phyloP scores from a whole-genome alignment of 2,329 filamentous ascomycete species.

The Phoma herbarum region DNA sequence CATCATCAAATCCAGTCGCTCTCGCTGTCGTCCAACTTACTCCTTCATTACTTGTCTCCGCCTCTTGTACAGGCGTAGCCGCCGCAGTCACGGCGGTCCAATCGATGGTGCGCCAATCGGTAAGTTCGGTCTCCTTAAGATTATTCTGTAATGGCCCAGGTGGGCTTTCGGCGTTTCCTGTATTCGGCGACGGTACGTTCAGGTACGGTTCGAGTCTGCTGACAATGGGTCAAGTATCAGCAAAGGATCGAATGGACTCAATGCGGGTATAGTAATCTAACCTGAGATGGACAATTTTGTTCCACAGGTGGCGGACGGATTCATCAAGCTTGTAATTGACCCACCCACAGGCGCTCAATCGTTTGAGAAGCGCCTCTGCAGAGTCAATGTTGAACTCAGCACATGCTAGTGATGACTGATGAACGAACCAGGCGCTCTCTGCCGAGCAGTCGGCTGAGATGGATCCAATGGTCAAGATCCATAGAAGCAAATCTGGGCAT shows the following conservation, averaged over 20 bases:
- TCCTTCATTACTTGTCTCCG: constrained; percentile 2
- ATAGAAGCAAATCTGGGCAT: constrained; percentile 49
- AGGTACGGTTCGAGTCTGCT: constrained; percentile 43
- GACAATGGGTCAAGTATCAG: constrained; percentile 43
- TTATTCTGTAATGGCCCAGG: constrained; percentile 44
- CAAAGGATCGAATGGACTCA: constrained; percentile 36
- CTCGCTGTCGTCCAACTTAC: constrained; percentile 16
- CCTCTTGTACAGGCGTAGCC: constrained; percentile 7
- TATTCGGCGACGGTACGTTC: constrained; percentile 26
- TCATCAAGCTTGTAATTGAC: constrained; percentile 49
- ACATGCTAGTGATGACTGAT: constrained; percentile 46
- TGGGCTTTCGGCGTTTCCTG: constrained; percentile 30
- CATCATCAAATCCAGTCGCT: constrained; percentile 13
- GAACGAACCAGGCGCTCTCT: constrained; percentile 45
- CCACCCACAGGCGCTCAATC: constrained; percentile 49
- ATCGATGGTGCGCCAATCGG: constrained; percentile 45
- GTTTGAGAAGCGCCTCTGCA: constrained; percentile 36
- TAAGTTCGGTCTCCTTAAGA: constrained; percentile 40
- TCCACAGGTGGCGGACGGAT: constrained; percentile 44
- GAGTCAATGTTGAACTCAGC: constrained; percentile 42
- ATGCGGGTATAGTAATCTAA: constrained; percentile 43
- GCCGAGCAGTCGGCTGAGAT: constrained; percentile 47
- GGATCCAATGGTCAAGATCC: constrained; percentile 49
- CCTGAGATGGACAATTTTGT: constrained; percentile 45
- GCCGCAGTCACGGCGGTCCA: constrained; percentile 32